Base-by-base conservation (phyloP, 2,329 filamentous ascomycete species). In the Fusarium udum region DNA sequence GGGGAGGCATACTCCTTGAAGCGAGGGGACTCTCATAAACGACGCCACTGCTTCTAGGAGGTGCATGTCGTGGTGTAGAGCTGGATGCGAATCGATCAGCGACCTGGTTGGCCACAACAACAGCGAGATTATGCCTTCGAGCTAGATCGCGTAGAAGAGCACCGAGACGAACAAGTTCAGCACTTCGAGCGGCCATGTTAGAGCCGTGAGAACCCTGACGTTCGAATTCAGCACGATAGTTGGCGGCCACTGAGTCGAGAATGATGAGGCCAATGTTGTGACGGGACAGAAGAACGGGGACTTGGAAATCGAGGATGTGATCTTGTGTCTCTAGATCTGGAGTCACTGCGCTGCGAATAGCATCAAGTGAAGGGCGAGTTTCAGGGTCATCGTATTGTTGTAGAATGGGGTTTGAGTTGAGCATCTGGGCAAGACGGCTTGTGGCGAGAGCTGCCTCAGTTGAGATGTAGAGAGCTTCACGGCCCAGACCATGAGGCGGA, bases 71-170 rank as follows among this genome's bases (percentile, higher is more conserved):
- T 37, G 75, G 73, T 56, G 72, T 67, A 39, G 73, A 61, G 37
- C 51, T 71, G 24, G 78, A 79, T 12, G 78, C 78, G 60, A 99
- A 97, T 9, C 95, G 92, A 83, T 99, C 96, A 11, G 94, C 93
- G 36, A 99, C 95, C 82, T 99, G 96, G 80, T 99, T 99, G 10
- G 95, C 93, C 7, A 98, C 93, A 2, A 99, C 95, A 34, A 99
- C 87, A 31, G 95, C 95, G 51, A 98, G 85, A 73, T 92, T 87
- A 78, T 97, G 86, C 46, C 88, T 89, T 42, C 89, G 88, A 2
- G 96, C 96, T 4, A 98, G 84, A 43, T 92, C 88, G 40, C 95
- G 90, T 28, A 99, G 86, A 57, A 94, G 85, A 45, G 91, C 89
- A 40, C 95, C 93, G 5, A 97, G 85, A 36, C 91, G 91, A 22